These are phyloP conservation scores for Clavispora vitiphila DNA, from an alignment of 805 yeast species.

Conservation along the genomic window DNA sequence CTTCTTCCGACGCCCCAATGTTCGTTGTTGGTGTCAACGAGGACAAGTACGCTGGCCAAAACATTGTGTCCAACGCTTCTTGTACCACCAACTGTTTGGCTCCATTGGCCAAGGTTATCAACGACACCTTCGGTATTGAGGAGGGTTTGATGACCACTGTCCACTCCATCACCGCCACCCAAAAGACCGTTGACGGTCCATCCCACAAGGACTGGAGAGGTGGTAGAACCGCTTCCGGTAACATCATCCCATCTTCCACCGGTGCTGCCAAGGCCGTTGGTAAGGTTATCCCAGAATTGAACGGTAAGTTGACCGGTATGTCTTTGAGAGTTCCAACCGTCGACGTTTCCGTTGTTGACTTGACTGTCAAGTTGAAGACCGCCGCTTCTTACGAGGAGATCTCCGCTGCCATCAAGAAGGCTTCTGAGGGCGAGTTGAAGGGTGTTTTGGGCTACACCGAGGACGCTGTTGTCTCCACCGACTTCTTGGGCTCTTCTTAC, in stretches of 20 bases:
- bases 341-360: slow-evolving; percentile 90
- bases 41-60: slow-evolving; percentile 68
- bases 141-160: slow-evolving; percentile 96
- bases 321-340: slow-evolving; percentile 91
- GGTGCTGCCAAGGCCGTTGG: slow-evolving; percentile 99
- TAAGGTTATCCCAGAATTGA: slow-evolving; percentile 84
- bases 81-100: slow-evolving; percentile 96
- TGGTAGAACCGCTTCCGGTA: slow-evolving; percentile 94
- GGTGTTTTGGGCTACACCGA: slow-evolving; percentile 88
- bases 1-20: slow-evolving; percentile 93
- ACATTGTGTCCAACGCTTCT: slow-evolving; percentile 85
- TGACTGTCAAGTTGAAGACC: slow-evolving; percentile 77
- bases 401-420: slow-evolving; percentile 68
- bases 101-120: slow-evolving; percentile 85
- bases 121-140: slow-evolving; percentile 81
- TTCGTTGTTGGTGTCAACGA: slow-evolving; percentile 90
- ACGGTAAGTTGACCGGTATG: slow-evolving; percentile 93
- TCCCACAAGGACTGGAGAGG: slow-evolving; percentile 99
- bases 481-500: slow-evolving; percentile 78
- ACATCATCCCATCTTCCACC: slow-evolving; percentile 92
- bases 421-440: slow-evolving; percentile 71
- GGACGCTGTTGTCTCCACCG: slow-evolving; percentile 88
- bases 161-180: slow-evolving; percentile 94
- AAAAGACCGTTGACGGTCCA: slow-evolving; percentile 95
- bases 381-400: slow-evolving; percentile 80